These are phyloP conservation scores for Botrytis deweyae DNA, from an alignment of 2,329 filamentous ascomycete species.

Conservation along the genomic window DNA sequence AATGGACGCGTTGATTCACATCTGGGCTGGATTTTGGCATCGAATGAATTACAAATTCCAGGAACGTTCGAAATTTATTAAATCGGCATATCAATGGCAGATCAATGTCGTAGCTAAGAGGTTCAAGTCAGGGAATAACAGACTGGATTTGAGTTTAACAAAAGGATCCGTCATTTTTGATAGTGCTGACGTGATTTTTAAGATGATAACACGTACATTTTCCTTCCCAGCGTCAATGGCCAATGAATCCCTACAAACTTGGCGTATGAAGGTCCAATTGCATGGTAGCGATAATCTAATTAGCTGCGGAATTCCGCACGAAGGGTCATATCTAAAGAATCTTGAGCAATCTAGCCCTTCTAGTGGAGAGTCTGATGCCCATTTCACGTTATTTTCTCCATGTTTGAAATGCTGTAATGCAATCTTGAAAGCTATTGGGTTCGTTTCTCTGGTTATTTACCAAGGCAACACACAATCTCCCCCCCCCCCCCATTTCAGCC, in stretches of 20 bases:
- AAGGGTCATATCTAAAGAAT: neutral
- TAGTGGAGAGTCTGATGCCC: neutral
- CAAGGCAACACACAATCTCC: too few species aligned
- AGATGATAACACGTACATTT: neutral
- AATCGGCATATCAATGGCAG: neutral
- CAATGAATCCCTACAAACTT: neutral
- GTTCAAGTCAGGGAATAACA: too few species aligned
- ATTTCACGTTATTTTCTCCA: neutral
- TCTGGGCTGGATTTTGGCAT: neutral
- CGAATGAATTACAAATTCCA: neutral
- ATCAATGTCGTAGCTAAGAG: neutral
- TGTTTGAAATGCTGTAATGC: neutral
- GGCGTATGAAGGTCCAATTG: neutral
- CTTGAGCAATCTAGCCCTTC: too few species aligned
- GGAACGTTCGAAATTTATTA: too few species aligned
- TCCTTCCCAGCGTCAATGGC: too few species aligned
- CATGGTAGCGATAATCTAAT: neutral
- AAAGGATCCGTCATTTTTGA: neutral
- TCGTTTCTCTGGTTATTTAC: too few species aligned
- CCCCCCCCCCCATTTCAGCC: neutral
- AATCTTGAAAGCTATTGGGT: neutral
- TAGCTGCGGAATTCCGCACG: too few species aligned
- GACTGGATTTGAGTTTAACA: neutral
- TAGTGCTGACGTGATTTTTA: neutral
- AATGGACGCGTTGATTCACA: neutral